phyloP scores from a whole-genome alignment of 2,329 filamentous ascomycete genomes.

The Claviceps sp. region DNA sequence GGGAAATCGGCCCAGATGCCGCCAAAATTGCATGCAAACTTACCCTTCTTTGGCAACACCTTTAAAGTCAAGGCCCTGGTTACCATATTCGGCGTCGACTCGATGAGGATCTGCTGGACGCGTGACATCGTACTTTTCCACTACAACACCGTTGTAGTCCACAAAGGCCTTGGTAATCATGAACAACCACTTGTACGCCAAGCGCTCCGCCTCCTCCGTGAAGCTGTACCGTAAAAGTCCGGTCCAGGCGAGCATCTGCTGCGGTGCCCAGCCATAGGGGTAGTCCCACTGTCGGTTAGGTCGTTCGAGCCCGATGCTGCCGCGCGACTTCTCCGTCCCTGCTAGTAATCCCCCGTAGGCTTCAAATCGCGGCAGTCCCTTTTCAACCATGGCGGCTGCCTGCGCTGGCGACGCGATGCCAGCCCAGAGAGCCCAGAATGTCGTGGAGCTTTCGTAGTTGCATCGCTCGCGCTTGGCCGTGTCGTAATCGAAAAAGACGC shows the following conservation, averaged over 20 bases:
- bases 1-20: no score
- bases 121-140: slow-evolving; percentile 98
- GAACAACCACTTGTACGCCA: slow-evolving; percentile 93
- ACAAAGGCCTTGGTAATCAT: slow-evolving; percentile 99
- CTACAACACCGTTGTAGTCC: slow-evolving; percentile 94
- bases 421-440: slow-evolving; percentile 96
- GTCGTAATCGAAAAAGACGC: slow-evolving; percentile 98
- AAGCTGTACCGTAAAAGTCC: slow-evolving; percentile 87
- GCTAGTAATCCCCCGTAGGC: slow-evolving; percentile 76
- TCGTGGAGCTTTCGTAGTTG: slow-evolving; percentile 81
- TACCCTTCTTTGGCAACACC: slow-evolving; percentile 92
- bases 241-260: slow-evolving; percentile 97
- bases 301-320: slow-evolving; percentile 61
- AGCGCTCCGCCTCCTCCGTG: slow-evolving; percentile 71
- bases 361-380: slow-evolving; percentile 78
- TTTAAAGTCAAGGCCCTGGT: slow-evolving; percentile 91
- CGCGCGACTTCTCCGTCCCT: slow-evolving; percentile 80
- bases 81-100: slow-evolving; percentile 94
- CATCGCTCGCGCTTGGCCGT: slow-evolving; percentile 69
- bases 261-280: slow-evolving; percentile 94
- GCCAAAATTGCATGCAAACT: slow-evolving; percentile 24
- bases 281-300: slow-evolving; percentile 98
- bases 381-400: slow-evolving; percentile 68
- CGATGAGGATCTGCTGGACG: slow-evolving; percentile 78
- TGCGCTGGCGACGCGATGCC: slow-evolving; percentile 76